A percentile compares a stretch with the other conserved stretches of the same genome.
These are phyloP conservation scores for Claviceps cyperi DNA, from an alignment of 2,329 filamentous ascomycete genomes.

Conservation along the genomic window DNA sequence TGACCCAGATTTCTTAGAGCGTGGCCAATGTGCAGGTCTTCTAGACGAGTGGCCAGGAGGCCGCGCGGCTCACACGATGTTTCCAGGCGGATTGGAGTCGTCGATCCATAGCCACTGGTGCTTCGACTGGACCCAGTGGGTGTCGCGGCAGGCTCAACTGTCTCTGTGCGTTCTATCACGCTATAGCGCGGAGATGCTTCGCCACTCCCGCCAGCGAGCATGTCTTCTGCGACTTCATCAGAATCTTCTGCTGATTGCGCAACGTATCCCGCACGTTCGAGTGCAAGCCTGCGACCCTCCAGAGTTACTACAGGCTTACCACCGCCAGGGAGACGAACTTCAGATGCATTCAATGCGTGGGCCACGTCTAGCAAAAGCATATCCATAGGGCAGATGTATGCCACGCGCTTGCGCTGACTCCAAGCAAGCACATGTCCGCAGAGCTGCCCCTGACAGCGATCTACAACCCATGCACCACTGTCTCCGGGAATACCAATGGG, in stretches of 20 bases:
- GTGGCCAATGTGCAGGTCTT: slow-evolving; percentile 19
- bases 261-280: background rate
- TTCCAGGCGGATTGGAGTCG: slow-evolving; percentile 15
- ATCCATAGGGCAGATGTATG: slow-evolving; percentile 94
- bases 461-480: slow-evolving; percentile 84
- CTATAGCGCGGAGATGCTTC: background rate
- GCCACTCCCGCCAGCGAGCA: slow-evolving; percentile 16
- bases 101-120: slow-evolving; percentile 11
- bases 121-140: background rate
- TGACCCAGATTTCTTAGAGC: slow-evolving; percentile 17
- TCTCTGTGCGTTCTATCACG: slow-evolving; percentile 6
- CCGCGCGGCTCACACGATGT: slow-evolving; percentile 14
- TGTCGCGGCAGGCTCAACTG: background rate
- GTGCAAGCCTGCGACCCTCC: slow-evolving; percentile 6
- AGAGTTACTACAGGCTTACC: slow-evolving; percentile 25
- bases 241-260: background rate
- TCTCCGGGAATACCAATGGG: slow-evolving; percentile 66
- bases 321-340: slow-evolving; percentile 57
- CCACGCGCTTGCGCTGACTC: slow-evolving; percentile 64
- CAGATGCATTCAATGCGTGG: slow-evolving; percentile 54
- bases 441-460: slow-evolving; percentile 61
- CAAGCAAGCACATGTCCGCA: slow-evolving; percentile 86
- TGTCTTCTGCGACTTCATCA: slow-evolving; percentile 15
- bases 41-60: slow-evolving; percentile 17
- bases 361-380: slow-evolving; percentile 75